Conservation (phyloP, 768 basidiomycete species). For the Phylloporus sp. region DNA sequence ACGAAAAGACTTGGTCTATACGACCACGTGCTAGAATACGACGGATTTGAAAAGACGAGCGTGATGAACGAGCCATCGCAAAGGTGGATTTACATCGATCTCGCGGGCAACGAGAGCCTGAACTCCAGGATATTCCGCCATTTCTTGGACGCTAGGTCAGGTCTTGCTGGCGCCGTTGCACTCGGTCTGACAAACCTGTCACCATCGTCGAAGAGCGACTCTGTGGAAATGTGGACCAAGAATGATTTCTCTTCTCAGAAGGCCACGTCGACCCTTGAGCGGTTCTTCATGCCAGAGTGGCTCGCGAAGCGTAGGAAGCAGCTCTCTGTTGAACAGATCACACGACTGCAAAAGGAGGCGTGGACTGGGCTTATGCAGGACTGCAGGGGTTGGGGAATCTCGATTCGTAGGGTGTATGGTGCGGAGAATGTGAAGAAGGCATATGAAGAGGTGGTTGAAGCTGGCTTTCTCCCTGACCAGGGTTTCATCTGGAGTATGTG, state of each 20-base stretch:
- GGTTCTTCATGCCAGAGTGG: conserved; percentile 73
- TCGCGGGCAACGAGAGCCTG: conserved; percentile 53
- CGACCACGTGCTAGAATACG: conserved; percentile 54
- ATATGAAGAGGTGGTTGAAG: conserved; percentile 43
- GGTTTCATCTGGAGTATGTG: conserved; percentile 68
- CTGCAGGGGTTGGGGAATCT: conserved; percentile 49
- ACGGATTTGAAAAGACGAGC: conserved; percentile 34
- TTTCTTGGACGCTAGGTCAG: conserved; percentile 25
- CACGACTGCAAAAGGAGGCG: conserved; percentile 46
- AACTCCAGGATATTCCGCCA: conserved; percentile 43
- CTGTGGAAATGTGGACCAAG: conserved; percentile 36
- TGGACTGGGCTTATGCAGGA: conserved; percentile 61
- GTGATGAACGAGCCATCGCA: conserved; percentile 29
- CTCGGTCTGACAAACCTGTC: conserved; percentile 58
- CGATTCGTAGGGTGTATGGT: conserved; percentile 47
- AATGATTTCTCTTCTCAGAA: conserved; percentile 30
- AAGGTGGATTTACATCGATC: conserved; percentile 59
- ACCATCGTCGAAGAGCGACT: conserved; percentile 37
- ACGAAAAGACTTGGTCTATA: conserved; percentile 54
- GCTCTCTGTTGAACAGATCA: conserved; percentile 45
- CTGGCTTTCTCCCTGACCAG: conserved; percentile 49
- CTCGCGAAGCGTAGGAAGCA: conserved; percentile 50
- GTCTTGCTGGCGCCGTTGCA: conserved; percentile 40
- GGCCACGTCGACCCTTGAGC: conserved; percentile 33
- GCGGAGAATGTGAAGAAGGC: conserved; percentile 43